Evolutionary conservation across 2,329 filamentous ascomycete species (phyloP).

Genomic region (Neoarthrinium moseri): DNA sequence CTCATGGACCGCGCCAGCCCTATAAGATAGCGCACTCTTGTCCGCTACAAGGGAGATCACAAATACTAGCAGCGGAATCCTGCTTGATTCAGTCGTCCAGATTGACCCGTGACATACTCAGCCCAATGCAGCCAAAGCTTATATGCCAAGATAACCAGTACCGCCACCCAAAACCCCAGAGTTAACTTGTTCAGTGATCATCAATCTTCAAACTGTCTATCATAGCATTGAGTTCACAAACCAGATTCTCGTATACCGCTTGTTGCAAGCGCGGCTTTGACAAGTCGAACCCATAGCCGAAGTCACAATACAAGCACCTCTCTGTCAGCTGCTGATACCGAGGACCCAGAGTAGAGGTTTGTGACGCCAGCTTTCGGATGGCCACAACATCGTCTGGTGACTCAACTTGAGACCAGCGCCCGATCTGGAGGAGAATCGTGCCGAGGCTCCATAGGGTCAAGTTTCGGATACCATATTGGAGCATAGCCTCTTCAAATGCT

Average conservation of each 20-base stretch:
- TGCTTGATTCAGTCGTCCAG: too few relatives aligned
- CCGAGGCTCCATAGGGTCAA: slow-evolving; percentile 13
- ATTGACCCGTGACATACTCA: too few relatives aligned
- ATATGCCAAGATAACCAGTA: too few relatives aligned
- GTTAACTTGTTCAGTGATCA: background rate
- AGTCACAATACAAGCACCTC: slow-evolving; percentile 14
- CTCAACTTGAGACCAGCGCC: slow-evolving; percentile 7
- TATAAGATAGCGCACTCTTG: too few relatives aligned
- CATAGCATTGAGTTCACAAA: background rate
- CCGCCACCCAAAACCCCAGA: too few relatives aligned
- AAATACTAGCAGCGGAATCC: too few relatives aligned
- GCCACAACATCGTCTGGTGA: slow-evolving; percentile 4
- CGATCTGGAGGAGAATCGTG: slow-evolving; percentile 12
- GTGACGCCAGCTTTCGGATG: slow-evolving; percentile 5
- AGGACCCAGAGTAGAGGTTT: background rate
- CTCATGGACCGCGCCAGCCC: too few relatives aligned
- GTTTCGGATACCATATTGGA: slow-evolving; percentile 13
- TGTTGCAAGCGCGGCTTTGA: slow-evolving; percentile 3
- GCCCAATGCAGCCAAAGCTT: too few relatives aligned
- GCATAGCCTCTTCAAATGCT: slow-evolving; percentile 12
- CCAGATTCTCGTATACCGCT: background rate
- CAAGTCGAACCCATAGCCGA: slow-evolving; percentile 10
- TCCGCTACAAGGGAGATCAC: too few relatives aligned
- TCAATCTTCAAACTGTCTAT: background rate
- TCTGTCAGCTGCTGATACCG: slow-evolving; percentile 13